phyloP scores from a whole-genome alignment of 768 basidiomycete species.

The Trametes gibbosa region DNA sequence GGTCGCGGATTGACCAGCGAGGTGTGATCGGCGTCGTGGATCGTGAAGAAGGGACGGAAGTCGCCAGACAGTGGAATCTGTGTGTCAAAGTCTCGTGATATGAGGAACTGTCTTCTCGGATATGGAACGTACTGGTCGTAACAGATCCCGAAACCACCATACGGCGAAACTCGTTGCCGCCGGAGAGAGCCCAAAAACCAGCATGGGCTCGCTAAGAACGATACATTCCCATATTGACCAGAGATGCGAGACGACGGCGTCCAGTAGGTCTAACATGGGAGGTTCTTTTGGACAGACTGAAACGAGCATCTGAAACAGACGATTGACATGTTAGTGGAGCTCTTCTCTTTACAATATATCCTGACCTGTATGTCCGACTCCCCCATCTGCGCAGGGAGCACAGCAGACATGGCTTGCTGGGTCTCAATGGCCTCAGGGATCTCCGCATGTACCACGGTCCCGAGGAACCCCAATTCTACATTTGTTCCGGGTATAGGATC shows the following conservation, averaged over 20 bases:
- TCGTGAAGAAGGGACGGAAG: constrained; percentile 92
- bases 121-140: constrained; percentile 63
- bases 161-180: constrained; percentile 82
- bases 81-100: background rate
- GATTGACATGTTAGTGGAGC: background rate
- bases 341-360: background rate
- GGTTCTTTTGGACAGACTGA: constrained; percentile 57
- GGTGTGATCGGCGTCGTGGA: constrained; percentile 86
- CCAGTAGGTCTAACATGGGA: constrained; percentile 58
- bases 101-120: background rate
- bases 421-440: constrained; percentile 67
- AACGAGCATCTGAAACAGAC: constrained; percentile 56
- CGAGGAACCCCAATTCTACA: constrained; percentile 81
- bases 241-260: constrained; percentile 60
- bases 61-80: constrained; percentile 85
- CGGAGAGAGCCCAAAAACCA: constrained; percentile 79
- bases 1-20: constrained; percentile 76
- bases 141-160: constrained; percentile 88
- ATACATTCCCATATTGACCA: constrained; percentile 96
- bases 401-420: constrained; percentile 47
- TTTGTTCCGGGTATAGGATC: constrained; percentile 65
- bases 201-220: constrained; percentile 83
- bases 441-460: constrained; percentile 68
- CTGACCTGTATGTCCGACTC: constrained; percentile 13
- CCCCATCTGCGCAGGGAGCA: background rate